Percentiles rank a stretch among this genome's conserved stretches.
phyloP scores from a whole-genome alignment of 805 yeast species.

The Cyberlindnera maritima region DNA sequence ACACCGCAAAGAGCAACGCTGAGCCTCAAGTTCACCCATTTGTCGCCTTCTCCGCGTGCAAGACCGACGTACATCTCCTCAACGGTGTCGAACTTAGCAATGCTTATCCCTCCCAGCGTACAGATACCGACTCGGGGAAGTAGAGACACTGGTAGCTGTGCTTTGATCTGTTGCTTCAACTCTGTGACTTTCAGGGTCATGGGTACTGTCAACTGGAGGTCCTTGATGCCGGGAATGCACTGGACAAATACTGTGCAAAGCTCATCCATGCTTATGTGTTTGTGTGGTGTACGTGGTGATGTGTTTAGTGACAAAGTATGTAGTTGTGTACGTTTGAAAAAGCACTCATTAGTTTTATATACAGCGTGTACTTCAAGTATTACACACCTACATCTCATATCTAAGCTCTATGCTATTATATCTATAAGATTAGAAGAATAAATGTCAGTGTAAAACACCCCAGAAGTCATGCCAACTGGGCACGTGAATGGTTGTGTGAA shows the following conservation, averaged over 20 bases:
- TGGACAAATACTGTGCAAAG: slow-evolving; percentile 17
- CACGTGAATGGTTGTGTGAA: slow-evolving; percentile 1
- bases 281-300: neutral
- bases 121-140: slow-evolving; percentile 5
- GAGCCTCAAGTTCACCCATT: slow-evolving; percentile 30
- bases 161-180: slow-evolving; percentile 6
- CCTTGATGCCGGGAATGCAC: slow-evolving; percentile 18
- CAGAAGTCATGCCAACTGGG: slow-evolving; percentile 2
- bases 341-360: too few species aligned
- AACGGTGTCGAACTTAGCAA: slow-evolving; percentile 8
- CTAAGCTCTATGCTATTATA: too few species aligned
- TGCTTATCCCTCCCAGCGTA: slow-evolving; percentile 17
- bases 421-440: too few species aligned
- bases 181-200: neutral
- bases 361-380: too few species aligned
- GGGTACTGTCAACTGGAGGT: slow-evolving; percentile 12
- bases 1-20: slow-evolving; percentile 37
- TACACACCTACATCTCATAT: too few species aligned
- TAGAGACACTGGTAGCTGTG: slow-evolving; percentile 11
- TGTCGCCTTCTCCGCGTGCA: neutral
- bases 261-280: neutral
- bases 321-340: too few species aligned
- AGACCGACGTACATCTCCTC: slow-evolving; percentile 7
- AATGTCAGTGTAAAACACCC: too few species aligned
- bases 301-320: too few species aligned